Evolutionary conservation across 305 asterid species (phyloP).

Genomic region (Fraxinus ornus): DNA sequence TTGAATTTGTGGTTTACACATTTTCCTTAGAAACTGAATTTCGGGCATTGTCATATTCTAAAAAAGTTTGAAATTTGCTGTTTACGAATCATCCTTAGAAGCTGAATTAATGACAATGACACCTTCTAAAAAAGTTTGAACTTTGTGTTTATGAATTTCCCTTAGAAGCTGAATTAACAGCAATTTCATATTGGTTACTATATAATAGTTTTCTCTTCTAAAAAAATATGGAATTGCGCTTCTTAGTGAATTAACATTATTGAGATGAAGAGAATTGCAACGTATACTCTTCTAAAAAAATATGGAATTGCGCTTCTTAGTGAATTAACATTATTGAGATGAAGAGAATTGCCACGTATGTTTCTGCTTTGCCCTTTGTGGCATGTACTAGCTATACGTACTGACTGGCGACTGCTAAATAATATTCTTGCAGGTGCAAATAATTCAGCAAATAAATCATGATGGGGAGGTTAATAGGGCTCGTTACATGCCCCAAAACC

Average conservation of each 20-base stretch:
- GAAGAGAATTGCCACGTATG: neutral
- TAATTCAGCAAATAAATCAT: conserved; percentile 90
- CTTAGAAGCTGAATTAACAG: neutral
- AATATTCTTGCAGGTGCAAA: conserved; percentile 68
- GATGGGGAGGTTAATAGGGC: conserved; percentile 98
- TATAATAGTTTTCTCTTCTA: neutral
- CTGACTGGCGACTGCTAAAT: neutral
- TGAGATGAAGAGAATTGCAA: neutral
- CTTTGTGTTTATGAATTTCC: neutral
- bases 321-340: neutral
- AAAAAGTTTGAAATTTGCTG: neutral
- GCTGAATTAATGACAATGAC: neutral
- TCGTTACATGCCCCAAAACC: conserved; percentile 90
- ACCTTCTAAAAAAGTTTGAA: neutral
- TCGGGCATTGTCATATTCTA: neutral
- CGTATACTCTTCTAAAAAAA: too few relatives aligned
- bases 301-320: neutral
- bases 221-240: neutral
- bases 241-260: neutral
- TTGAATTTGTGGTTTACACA: neutral
- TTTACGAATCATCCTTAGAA: neutral
- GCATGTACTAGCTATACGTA: neutral
- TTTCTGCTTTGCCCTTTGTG: neutral
- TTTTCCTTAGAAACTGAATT: neutral
- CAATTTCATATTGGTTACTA: neutral